phyloP scores from a whole-genome alignment of 345 rosid species.

The Noccaea caerulescens region DNA sequence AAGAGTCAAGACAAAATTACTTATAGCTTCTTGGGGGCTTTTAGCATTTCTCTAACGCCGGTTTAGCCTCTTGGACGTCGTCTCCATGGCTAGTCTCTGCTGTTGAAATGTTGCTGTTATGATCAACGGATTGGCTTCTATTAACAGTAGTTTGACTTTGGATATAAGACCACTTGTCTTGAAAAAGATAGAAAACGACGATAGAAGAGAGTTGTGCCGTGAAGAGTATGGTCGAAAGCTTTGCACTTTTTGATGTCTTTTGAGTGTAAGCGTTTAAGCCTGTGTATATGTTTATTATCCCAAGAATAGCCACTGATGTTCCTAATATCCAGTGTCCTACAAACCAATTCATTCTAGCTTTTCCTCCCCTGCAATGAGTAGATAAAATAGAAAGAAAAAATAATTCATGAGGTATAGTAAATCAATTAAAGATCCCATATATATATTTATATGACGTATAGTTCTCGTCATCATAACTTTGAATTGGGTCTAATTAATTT shows the following conservation, averaged over 20 bases:
- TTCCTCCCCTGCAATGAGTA: slow-evolving; percentile 57
- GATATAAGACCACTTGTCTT: slow-evolving; percentile 73
- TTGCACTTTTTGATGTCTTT: slow-evolving; percentile 56
- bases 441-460: background rate
- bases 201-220: slow-evolving; percentile 66
- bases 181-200: slow-evolving; percentile 73
- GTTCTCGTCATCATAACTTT: background rate
- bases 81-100: slow-evolving; percentile 37
- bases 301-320: slow-evolving; percentile 57
- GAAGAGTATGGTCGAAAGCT: slow-evolving; percentile 70
- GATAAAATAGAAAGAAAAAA: no score
- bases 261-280: slow-evolving; percentile 71
- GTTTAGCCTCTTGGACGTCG: slow-evolving; percentile 15
- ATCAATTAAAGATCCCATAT: background rate
- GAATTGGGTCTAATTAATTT: background rate
- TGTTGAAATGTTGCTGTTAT: slow-evolving; percentile 43
- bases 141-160: slow-evolving; percentile 19
- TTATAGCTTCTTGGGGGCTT: background rate
- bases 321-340: slow-evolving; percentile 81
- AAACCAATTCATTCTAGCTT: slow-evolving; percentile 72
- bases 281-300: slow-evolving; percentile 79
- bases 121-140: slow-evolving; percentile 34
- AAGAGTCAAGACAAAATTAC: background rate
- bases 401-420: background rate
- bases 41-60: slow-evolving; percentile 32